Percentiles rank a stretch among this genome's conserved stretches.
Evolutionary conservation across 2,329 filamentous ascomycete genomes (phyloP).

Genomic region (Grosmannia serpens): DNA sequence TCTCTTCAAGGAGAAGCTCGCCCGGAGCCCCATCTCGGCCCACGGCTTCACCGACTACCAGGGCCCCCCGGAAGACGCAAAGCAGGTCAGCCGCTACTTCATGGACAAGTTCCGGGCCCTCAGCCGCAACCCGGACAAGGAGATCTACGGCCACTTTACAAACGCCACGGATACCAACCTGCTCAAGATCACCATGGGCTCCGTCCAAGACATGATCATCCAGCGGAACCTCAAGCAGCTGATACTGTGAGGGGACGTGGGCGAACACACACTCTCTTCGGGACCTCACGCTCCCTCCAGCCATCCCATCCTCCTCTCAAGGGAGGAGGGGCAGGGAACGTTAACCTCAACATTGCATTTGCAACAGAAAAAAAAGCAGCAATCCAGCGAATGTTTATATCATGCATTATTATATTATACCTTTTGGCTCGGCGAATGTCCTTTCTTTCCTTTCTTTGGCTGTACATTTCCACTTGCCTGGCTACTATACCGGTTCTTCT

Average conservation of each 20-base stretch:
- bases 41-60: conserved; percentile 71
- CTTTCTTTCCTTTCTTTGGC: background rate
- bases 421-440: background rate
- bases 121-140: conserved; percentile 56
- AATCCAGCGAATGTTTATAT: background rate
- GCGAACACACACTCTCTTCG: background rate
- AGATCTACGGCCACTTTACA: conserved; percentile 52
- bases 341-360: no score
- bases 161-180: conserved; percentile 59
- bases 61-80: conserved; percentile 58
- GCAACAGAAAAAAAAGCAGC: background rate
- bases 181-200: conserved; percentile 76
- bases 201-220: conserved; percentile 80
- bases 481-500: background rate
- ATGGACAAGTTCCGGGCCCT: conserved; percentile 69
- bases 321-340: no score
- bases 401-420: background rate
- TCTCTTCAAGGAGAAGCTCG: conserved; percentile 67
- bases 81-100: conserved; percentile 69
- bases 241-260: conserved; percentile 43
- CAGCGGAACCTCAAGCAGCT: conserved; percentile 72
- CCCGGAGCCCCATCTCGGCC: conserved; percentile 56
- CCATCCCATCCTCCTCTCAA: no score
- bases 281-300: background rate
- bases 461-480: background rate